phyloP scores from a whole-genome alignment of 2,329 filamentous ascomycete species.

The Colletotrichum filicis region DNA sequence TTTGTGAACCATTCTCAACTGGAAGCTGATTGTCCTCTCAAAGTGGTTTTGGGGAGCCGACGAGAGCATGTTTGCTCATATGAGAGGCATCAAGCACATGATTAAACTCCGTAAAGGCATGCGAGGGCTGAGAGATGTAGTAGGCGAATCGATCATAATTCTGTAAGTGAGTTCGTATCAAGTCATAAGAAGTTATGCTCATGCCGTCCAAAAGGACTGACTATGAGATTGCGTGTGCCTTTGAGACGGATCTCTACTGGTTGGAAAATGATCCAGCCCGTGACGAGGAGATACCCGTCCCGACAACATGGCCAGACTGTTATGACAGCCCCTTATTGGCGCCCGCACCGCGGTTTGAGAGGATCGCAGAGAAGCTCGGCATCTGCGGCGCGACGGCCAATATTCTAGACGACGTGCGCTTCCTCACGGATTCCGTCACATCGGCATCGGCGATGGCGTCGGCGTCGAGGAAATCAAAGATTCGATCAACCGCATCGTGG shows the following conservation, averaged over 20 bases:
- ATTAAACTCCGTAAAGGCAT: constrained; percentile 41
- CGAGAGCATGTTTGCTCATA: constrained; percentile 44
- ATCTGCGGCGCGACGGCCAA: constrained; percentile 37
- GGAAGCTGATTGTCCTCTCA: background rate
- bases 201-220: constrained; percentile 37
- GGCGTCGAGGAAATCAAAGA: constrained; percentile 27
- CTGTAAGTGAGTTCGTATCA: constrained; percentile 14
- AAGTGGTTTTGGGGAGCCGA: constrained; percentile 42
- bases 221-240: constrained; percentile 44
- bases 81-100: constrained; percentile 45
- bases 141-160: constrained; percentile 37
- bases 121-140: constrained; percentile 39
- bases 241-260: constrained; percentile 43
- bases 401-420: constrained; percentile 43
- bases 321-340: constrained; percentile 41
- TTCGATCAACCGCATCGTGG: constrained; percentile 39
- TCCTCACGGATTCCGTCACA: constrained; percentile 39
- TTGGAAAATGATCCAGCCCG: constrained; percentile 35
- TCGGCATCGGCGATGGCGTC: constrained; percentile 1
- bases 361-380: constrained; percentile 23
- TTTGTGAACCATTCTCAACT: no score
- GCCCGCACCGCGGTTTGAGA: constrained; percentile 36
- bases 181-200: no score
- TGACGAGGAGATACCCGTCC: constrained; percentile 23
- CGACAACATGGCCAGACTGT: constrained; percentile 36